phyloP scores from a whole-genome alignment of 176 grass and related monocot genomes.

The Dendrocalamus sinicus region DNA sequence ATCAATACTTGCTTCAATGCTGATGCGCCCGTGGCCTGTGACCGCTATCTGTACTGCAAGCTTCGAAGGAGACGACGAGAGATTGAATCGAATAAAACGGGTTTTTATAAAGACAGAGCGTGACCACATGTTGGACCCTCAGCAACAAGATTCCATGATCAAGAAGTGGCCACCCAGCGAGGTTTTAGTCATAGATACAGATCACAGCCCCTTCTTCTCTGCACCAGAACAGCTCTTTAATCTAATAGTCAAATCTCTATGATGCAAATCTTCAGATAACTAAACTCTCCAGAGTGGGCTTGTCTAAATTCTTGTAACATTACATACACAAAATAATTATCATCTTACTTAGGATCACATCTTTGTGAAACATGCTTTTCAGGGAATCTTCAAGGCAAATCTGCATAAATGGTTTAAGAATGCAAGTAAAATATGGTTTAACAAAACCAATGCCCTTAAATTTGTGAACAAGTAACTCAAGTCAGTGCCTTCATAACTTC shows the following conservation, averaged over 20 bases:
- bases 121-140: slow-evolving; percentile 59
- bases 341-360: slow-evolving; percentile 29
- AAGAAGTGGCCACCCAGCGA: slow-evolving; percentile 71
- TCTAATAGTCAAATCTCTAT: slow-evolving; percentile 62
- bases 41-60: slow-evolving; percentile 44
- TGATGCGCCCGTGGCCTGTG: slow-evolving; percentile 66
- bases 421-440: slow-evolving; percentile 12
- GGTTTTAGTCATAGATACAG: slow-evolving; percentile 58
- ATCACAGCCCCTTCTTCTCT: slow-evolving; percentile 80
- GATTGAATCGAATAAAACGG: slow-evolving; percentile 44
- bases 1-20: slow-evolving; percentile 62
- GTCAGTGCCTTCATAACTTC: neutral
- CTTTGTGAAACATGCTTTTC: slow-evolving; percentile 38
- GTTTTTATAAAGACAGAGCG: slow-evolving; percentile 63
- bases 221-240: slow-evolving; percentile 55
- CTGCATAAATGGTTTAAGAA: slow-evolving; percentile 16
- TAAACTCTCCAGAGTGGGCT: neutral
- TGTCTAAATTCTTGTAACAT: slow-evolving; percentile 37
- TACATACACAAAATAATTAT: slow-evolving; percentile 21
- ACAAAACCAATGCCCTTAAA: neutral
- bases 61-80: slow-evolving; percentile 47
- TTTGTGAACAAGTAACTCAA: slow-evolving; percentile 20
- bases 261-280: slow-evolving; percentile 38
- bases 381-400: slow-evolving; percentile 25
- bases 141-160: slow-evolving; percentile 77